Conservation (phyloP, 768 basidiomycete genomes). For the Lactarius evosmus region DNA sequence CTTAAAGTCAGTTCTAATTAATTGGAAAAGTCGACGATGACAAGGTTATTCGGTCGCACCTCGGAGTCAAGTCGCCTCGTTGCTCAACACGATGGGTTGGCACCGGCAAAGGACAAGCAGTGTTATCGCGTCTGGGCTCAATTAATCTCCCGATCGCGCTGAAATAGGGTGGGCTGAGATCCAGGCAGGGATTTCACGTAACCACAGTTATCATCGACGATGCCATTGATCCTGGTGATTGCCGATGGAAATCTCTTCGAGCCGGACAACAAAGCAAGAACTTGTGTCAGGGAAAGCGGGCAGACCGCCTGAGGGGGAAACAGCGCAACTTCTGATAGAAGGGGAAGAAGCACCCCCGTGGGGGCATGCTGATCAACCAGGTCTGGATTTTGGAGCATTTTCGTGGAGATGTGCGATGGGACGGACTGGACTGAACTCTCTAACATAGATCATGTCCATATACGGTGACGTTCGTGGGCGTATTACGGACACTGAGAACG, state of each 20-base stretch:
- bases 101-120: neutral
- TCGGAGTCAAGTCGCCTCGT: neutral
- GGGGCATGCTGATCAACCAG: no score
- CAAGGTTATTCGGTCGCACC: neutral
- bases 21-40: neutral
- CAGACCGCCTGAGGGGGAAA: neutral
- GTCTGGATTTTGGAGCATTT: neutral
- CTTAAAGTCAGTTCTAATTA: neutral
- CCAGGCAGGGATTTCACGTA: neutral
- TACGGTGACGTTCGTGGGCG: neutral
- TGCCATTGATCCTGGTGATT: neutral
- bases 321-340: neutral
- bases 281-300: neutral
- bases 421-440: neutral
- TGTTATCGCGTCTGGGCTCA: neutral
- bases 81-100: neutral
- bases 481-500: neutral
- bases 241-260: neutral
- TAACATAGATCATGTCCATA: no score
- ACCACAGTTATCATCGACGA: neutral
- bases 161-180: conserved; percentile 1
- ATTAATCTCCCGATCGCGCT: neutral
- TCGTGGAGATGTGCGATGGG: neutral
- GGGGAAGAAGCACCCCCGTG: neutral
- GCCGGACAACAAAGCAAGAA: neutral